A percentile compares a stretch with the other conserved stretches of the same genome.
Conservation (phyloP, 2,329 filamentous ascomycete species). For the Ophiocordyceps camponoti-saundersi region DNA sequence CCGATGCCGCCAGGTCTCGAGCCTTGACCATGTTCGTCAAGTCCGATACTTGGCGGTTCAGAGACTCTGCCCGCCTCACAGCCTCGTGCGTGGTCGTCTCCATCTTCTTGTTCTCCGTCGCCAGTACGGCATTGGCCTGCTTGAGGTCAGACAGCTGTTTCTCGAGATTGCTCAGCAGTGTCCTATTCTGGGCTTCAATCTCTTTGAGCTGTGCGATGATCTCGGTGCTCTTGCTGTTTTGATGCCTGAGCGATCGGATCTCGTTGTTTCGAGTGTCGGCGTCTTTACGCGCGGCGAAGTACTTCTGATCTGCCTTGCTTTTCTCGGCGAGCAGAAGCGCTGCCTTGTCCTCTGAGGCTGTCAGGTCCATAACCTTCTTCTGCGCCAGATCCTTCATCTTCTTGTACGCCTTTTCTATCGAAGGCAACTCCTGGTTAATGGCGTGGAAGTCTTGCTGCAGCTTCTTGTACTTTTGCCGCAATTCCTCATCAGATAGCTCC, state of each 20-base stretch:
- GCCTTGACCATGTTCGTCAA: constrained; percentile 56
- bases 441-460: constrained; percentile 67
- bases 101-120: constrained; percentile 55
- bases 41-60: constrained; percentile 61
- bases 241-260: constrained; percentile 59
- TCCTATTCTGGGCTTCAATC: constrained; percentile 59
- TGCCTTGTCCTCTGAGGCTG: constrained; percentile 61
- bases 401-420: constrained; percentile 82
- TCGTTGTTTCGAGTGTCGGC: constrained; percentile 75
- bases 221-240: constrained; percentile 81
- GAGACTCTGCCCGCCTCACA: constrained; percentile 49
- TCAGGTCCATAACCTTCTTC: constrained; percentile 71
- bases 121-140: constrained; percentile 55
- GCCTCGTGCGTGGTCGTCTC: constrained; percentile 58
- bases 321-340: constrained; percentile 68
- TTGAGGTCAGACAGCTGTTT: constrained; percentile 77
- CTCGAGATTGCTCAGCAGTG: constrained; percentile 67
- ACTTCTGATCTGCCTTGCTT: constrained; percentile 93
- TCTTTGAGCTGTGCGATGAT: constrained; percentile 91
- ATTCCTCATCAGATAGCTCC: constrained; percentile 47
- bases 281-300: constrained; percentile 87
- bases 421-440: constrained; percentile 73
- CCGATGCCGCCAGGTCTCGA: constrained; percentile 48
- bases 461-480: constrained; percentile 56
- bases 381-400: constrained; percentile 71